phyloP scores from a whole-genome alignment of 2,329 filamentous ascomycete genomes.

The Ambrosiella xylebori region DNA sequence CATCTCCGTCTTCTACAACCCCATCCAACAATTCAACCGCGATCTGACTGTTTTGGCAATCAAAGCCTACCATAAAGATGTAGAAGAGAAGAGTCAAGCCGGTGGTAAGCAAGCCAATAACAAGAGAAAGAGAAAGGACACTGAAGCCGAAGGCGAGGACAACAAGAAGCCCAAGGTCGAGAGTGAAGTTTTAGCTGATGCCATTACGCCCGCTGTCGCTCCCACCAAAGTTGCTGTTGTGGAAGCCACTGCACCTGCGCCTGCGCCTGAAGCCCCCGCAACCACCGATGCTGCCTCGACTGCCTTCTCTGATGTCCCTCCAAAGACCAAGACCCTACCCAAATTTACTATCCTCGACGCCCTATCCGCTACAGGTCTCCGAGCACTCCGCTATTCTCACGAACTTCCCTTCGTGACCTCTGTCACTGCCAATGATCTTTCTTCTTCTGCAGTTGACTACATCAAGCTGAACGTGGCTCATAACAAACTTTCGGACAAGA shows the following conservation, averaged over 20 bases:
- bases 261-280: not conserved
- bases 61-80: conserved; percentile 65
- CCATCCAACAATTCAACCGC: conserved; percentile 96
- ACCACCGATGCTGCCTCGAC: not conserved
- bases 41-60: conserved; percentile 88
- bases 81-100: conserved; percentile 27
- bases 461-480: conserved; percentile 75
- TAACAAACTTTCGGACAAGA: conserved; percentile 55
- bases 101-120: conserved; percentile 17
- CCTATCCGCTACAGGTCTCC: conserved; percentile 79
- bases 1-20: conserved; percentile 76
- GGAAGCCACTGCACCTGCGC: not conserved
- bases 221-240: not conserved
- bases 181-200: not conserved
- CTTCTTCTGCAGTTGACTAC: conserved; percentile 54
- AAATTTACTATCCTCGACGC: conserved; percentile 82
- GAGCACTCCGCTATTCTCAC: conserved; percentile 77
- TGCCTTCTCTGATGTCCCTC: conserved; percentile 21
- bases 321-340: conserved; percentile 18
- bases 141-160: conserved; percentile 27
- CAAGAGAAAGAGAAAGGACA: conserved; percentile 26
- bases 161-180: conserved; percentile 18
- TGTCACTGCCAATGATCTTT: conserved; percentile 81
- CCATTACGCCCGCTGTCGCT: not conserved
- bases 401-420: conserved; percentile 74